These are phyloP conservation scores for Chlorella variabilis DNA, from an alignment of 163 green algal species.

Conservation along the genomic window DNA sequence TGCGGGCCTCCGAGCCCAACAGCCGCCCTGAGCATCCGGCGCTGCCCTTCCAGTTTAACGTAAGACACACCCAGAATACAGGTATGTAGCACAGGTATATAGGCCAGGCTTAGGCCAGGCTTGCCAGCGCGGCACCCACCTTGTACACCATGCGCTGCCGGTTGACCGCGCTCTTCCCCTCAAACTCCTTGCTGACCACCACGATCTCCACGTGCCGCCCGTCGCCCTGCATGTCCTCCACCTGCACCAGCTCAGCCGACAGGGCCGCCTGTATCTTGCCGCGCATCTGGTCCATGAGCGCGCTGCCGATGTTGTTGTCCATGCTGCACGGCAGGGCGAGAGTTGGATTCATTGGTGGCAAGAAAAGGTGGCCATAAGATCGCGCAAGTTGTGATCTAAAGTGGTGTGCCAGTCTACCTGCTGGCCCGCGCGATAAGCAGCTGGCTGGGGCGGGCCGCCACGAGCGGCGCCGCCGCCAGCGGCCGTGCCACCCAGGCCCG, in stretches of 20 bases:
- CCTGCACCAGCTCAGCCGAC: conserved; percentile 40
- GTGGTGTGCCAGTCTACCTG: too few relatives aligned
- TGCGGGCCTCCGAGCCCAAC: too few relatives aligned
- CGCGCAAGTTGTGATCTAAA: too few relatives aligned
- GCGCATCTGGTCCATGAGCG: conserved; percentile 47
- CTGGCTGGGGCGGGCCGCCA: neutral
- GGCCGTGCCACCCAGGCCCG: too few relatives aligned
- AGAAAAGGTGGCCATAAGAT: too few relatives aligned
- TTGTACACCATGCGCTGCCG: conserved; percentile 60
- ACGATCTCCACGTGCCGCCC: conserved; percentile 55
- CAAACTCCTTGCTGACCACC: conserved; percentile 49
- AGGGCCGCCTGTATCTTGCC: conserved; percentile 48
- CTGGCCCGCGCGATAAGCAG: neutral
- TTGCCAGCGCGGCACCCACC: conserved; percentile 24
- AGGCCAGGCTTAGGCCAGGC: too few relatives aligned
- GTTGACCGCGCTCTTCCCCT: conserved; percentile 51
- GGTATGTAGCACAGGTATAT: too few relatives aligned
- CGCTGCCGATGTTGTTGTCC: conserved; percentile 40
- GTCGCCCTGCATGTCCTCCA: conserved; percentile 48
- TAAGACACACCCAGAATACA: too few relatives aligned
- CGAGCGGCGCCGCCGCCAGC: neutral
- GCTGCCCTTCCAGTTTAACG: too few relatives aligned
- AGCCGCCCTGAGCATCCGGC: too few relatives aligned
- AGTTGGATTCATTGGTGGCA: too few relatives aligned
- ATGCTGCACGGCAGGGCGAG: too few relatives aligned